Conservation (phyloP, 768 basidiomycete genomes). For the Phanerochaete sordida region DNA sequence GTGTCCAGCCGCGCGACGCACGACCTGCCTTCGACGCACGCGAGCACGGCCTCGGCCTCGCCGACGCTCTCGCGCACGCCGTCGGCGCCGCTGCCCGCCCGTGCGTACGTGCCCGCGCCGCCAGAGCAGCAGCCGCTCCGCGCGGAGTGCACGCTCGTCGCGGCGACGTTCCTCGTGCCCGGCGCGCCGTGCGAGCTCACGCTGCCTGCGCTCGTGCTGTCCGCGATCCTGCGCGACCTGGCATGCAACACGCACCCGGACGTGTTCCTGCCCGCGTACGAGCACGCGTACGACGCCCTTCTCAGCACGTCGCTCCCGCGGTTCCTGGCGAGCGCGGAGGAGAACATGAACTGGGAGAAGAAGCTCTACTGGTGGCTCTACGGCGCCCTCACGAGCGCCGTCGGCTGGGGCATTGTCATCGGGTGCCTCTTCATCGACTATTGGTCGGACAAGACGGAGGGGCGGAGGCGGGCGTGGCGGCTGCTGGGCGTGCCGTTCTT, state of each 20-base stretch:
- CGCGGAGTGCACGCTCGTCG: constrained; percentile 22
- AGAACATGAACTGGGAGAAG: constrained; percentile 35
- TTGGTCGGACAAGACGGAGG: background rate
- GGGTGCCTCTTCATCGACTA: constrained; percentile 16
- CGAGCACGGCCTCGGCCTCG: background rate
- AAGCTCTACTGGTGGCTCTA: constrained; percentile 32
- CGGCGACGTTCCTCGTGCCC: constrained; percentile 22
- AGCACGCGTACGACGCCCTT: constrained; percentile 29
- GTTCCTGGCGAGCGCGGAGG: constrained; percentile 25
- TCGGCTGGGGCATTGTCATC: constrained; percentile 23
- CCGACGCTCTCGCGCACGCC: constrained; percentile 2
- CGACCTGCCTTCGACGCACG: background rate
- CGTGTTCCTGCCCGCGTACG: constrained; percentile 32
- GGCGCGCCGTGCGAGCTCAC: constrained; percentile 8
- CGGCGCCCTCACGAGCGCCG: constrained; percentile 22
- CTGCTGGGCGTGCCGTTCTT: constrained; percentile 28
- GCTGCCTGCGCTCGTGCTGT: constrained; percentile 23
- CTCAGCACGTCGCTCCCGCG: constrained; percentile 28
- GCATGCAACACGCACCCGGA: constrained; percentile 33
- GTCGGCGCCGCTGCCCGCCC: background rate
- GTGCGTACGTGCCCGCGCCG: background rate
- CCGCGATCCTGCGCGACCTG: constrained; percentile 26
- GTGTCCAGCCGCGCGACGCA: background rate
- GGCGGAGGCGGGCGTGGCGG: constrained; percentile 28
- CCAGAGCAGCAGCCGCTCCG: constrained; percentile 19